Conservation (phyloP, 129 eudicot species). For the Flaveria trinervia region DNA sequence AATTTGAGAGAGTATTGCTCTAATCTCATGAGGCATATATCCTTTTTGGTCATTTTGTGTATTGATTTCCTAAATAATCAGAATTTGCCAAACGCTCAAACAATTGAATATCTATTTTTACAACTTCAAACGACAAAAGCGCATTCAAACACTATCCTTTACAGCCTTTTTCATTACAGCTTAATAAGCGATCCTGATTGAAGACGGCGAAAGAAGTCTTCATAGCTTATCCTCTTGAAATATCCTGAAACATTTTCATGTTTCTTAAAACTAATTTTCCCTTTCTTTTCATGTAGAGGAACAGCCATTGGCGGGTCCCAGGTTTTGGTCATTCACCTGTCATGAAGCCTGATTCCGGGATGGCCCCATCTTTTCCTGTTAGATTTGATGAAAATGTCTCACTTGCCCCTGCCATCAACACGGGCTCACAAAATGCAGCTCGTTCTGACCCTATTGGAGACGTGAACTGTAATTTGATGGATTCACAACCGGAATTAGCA, state of each 20-base stretch:
- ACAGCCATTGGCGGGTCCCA: conserved; percentile 94
- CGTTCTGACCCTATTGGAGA: conserved; percentile 55
- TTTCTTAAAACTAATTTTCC: background rate
- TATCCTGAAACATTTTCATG: background rate
- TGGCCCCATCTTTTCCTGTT: conserved; percentile 48
- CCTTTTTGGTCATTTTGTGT: background rate
- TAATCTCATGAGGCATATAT: background rate
- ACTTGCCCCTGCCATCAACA: conserved; percentile 47
- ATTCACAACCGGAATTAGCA: conserved; percentile 58
- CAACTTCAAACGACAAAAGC: background rate
- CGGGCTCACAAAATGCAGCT: conserved; percentile 47
- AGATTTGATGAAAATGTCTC: conserved; percentile 63
- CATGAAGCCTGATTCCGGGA: conserved; percentile 55
- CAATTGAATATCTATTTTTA: background rate
- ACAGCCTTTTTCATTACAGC: background rate
- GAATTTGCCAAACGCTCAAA: background rate
- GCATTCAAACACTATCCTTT: background rate
- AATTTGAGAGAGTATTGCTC: background rate
- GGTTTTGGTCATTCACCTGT: conserved; percentile 64
- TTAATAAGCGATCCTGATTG: background rate
- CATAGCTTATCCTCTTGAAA: background rate
- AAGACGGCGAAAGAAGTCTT: background rate
- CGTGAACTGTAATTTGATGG: conserved; percentile 48
- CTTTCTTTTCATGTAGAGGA: conserved; percentile 56
- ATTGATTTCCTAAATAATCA: background rate